Evolutionary conservation across 495 filamentous ascomycete species (phyloP), one percentile per base, ranked within the genome.

Genomic region (Neurospora cerealis): DNA sequence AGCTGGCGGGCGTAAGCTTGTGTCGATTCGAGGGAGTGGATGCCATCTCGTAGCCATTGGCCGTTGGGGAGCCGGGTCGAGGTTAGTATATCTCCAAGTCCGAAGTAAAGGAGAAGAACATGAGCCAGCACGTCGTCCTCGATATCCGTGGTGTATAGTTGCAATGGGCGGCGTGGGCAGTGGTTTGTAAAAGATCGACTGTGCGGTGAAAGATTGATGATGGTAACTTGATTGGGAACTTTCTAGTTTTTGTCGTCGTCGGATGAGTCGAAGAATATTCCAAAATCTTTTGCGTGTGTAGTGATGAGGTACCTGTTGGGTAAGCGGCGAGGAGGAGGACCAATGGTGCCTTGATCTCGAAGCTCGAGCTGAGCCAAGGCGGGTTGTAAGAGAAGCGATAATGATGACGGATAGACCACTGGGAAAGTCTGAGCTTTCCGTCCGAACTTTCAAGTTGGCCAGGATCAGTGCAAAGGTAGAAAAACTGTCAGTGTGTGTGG

Each of bases 1-100:
- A 93, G 81, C 91, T 94, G 73, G 92, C 90, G 71, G 93, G 93
- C 39, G 93, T 93, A 75, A 93, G 84, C 85, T 91, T 94, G 80
- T 93, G 85, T 78, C 89, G 82, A 83, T 87, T 86, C 75, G 85
- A 85, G 77, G 87, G 86, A 83, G 87, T 88, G 75, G 84, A 85
- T 77, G 87, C 83, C 87, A 89, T 89, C 81, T 81, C 84, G 77
- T 76, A 82, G 85, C 87, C 87, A 89, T 89, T 83, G 81, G 80
- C 79, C 76, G 73, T 72, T 71, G 70, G 40, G 54, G 40, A 72
- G 42, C n/a, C 24, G 13, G 39, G 48, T 24, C 34, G 66, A 62
- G 70, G 54, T 66, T 66, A 34, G 28, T 66, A 34, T 32, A 28
- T 66, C 13, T 66, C 17, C 13, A 66, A 66, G 54, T 19, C 54